Base-by-base conservation (phyloP, 78 protist genomes). In the Dictyostelium intermedium region DNA sequence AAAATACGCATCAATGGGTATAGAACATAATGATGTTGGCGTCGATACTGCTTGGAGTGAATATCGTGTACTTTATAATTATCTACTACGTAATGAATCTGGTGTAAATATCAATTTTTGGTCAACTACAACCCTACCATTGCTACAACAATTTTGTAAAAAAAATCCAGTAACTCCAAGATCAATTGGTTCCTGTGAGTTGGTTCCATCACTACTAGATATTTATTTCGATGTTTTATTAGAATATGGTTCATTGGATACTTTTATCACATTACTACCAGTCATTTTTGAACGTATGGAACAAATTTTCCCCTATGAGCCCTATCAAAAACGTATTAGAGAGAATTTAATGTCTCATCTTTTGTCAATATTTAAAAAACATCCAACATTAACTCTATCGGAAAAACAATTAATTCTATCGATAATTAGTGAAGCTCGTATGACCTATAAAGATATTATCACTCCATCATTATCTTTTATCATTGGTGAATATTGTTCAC, bases 31-130 rank as follows among this genome's bases (percentile, higher is more conserved):
- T 43, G 86, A 32, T 16, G 84, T 73, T 61, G 69, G 69, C 3
- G 61, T 74, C 30, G 96, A 92, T 32, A 84, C 86, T 1, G 86
- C 93, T 4, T 89, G 93, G 92, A 89, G 89, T 50, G 91, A 78
- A 41, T 81, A 85, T 35, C 34, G 96, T 27, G 96, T 93, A 66
- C 81, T 93, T 7, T 93, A 85, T 16, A 93, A 93, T 0, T 85
- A 93, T 66, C 43, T 93, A 34, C 34, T 93, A 39, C 50, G 96
- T 27, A 93, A 84, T 60, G 96, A 93, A 56, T 47, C 72, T 89
- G 96, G 96, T 47, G 92, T 93, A 20, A 69, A 74, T 16, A 77
- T 93, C 0, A 93, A 93, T n/a, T 84, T 93, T 76, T 93, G 96
- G 96, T 83, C 91, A 25, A 53, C 91, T 9, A 91, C 95, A 39